Evolutionary conservation across 2,329 filamentous ascomycete species (phyloP).

Genomic region (Apiospora hydei): DNA sequence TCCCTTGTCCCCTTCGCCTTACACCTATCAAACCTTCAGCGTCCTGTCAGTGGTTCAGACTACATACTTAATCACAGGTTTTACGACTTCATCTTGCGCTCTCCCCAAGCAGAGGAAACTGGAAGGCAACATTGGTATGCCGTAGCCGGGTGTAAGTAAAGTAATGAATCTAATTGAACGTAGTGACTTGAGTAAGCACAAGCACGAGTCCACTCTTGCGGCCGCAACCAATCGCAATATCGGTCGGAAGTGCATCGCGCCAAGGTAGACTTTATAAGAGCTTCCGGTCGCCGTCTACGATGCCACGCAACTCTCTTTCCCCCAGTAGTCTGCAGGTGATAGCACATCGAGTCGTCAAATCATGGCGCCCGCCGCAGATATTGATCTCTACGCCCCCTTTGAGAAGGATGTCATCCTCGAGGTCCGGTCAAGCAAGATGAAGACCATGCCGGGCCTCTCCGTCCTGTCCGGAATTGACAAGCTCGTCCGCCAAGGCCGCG

Average conservation of each 20-base stretch:
- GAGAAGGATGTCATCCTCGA: conserved; percentile 60
- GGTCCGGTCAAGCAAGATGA: conserved; percentile 64
- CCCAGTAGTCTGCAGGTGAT: too few relatives aligned
- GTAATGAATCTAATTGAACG: neutral
- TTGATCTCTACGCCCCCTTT: conserved; percentile 52
- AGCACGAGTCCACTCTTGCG: neutral
- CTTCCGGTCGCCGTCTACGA: neutral
- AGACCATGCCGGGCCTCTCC: conserved; percentile 58
- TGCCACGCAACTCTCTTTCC: neutral
- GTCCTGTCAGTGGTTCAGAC: too few relatives aligned
- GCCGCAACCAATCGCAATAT: neutral
- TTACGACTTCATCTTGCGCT: neutral
- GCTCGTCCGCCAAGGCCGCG: conserved; percentile 47
- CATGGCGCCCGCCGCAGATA: conserved; percentile 37
- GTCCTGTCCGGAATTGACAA: conserved; percentile 67
- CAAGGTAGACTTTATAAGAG: neutral
- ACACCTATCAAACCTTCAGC: too few relatives aligned
- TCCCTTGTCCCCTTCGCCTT: neutral
- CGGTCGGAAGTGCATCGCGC: neutral
- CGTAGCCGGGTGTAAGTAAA: neutral
- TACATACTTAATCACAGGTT: too few relatives aligned
- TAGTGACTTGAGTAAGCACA: neutral
- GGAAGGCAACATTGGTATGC: neutral
- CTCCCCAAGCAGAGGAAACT: neutral
- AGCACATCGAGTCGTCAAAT: neutral